A percentile compares a stretch with the other conserved stretches of the same genome.
phyloP scores from a whole-genome alignment of 169 alveolate species.

The Plasmodium vivax region DNA sequence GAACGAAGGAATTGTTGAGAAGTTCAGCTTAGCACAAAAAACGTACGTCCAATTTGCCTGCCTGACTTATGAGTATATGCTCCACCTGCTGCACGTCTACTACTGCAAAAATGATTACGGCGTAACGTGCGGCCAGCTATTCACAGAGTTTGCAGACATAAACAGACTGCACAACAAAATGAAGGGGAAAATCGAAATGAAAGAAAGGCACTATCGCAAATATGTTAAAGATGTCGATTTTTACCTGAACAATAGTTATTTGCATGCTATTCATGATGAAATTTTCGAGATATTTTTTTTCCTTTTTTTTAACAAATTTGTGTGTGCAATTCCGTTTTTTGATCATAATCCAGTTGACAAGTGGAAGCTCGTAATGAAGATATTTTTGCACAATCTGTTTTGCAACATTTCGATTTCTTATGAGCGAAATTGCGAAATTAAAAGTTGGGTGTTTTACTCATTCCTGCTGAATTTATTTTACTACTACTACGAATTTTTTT shows the following conservation, averaged over 20 bases:
- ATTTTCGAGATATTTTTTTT: constrained; percentile 47
- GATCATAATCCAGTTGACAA: constrained; percentile 43
- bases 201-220: constrained; percentile 31
- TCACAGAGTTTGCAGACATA: constrained; percentile 44
- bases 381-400: constrained; percentile 24
- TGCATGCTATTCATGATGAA: constrained; percentile 15
- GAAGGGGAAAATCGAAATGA: neutral
- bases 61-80: constrained; percentile 35
- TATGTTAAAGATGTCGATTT: constrained; percentile 16
- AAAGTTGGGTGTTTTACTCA: constrained; percentile 46
- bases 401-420: constrained; percentile 15
- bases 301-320: constrained; percentile 62
- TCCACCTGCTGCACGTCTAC: constrained; percentile 20
- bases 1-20: constrained; percentile 3
- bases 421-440: neutral
- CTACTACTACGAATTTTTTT: constrained; percentile 51
- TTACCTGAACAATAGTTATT: constrained; percentile 12
- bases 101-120: constrained; percentile 26
- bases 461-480: constrained; percentile 68
- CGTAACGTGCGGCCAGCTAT: constrained; percentile 7
- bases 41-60: constrained; percentile 12
- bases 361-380: constrained; percentile 36
- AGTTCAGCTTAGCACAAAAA: constrained; percentile 17
- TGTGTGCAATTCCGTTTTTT: constrained; percentile 65
- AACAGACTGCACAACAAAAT: constrained; percentile 26